phyloP scores from a whole-genome alignment of 163 green algal species.

The Chloromonas sp. region DNA sequence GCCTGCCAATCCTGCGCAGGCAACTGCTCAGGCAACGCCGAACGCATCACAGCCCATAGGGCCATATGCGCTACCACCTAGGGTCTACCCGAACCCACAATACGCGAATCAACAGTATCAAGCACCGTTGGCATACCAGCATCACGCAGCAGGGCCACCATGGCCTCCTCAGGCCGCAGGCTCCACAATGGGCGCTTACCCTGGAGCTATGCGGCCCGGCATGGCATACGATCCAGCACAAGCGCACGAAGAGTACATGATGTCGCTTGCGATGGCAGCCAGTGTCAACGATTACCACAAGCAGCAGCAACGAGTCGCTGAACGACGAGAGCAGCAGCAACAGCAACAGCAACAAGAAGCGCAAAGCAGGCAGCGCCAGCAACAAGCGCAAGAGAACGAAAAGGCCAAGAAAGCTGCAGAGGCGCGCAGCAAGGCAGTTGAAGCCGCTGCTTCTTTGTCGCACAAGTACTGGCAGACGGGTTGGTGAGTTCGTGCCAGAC shows the following conservation, averaged over 20 bases:
- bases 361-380: not conserved
- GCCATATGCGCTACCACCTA: not conserved
- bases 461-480: not conserved
- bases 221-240: not conserved
- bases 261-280: not conserved
- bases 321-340: not conserved
- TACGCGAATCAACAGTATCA: too few species aligned
- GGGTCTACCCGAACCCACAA: not conserved
- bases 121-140: too few species aligned
- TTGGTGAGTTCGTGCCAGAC: not conserved
- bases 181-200: not conserved
- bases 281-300: not conserved
- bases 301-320: not conserved
- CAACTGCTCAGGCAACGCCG: too few species aligned
- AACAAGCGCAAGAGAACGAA: not conserved
- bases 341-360: not conserved
- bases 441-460: not conserved
- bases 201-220: not conserved
- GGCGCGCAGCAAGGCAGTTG: not conserved
- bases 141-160: too few species aligned
- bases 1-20: too few species aligned
- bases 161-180: not conserved
- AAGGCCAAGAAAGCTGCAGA: not conserved
- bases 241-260: slow-evolving; percentile 1
- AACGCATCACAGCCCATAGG: not conserved